Base-by-base conservation (phyloP, 345 rosid species). In the Gossypium raimondii region DNA sequence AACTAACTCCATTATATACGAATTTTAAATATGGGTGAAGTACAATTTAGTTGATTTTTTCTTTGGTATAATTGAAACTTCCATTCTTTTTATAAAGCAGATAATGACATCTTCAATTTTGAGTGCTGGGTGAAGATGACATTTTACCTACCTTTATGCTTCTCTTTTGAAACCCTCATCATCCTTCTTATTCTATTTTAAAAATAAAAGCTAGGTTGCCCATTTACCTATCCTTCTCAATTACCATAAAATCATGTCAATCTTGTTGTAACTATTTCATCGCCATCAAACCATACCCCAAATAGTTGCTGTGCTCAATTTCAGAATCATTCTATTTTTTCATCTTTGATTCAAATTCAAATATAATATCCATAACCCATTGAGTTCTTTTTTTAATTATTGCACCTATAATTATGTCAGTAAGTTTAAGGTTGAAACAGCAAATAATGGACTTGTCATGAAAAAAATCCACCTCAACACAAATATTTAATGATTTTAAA, bases 1-100 rank as follows among this genome's bases (percentile, higher is more conserved):
- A 82, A 78, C 81, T 76, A 78, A 78, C 80, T 72, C 72, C 58
- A 82, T 75, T 82, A 73, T 65, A 65, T 73, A 47, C 56, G 38
- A 2, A 16, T 56, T 52, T 70, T 59, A 44, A 59, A 68, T 24
- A 25, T 14, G 25, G 47, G 53, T 65, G 53, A 81, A 77, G 78
- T 72, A 73, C 84, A 52, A 47, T 73, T 60, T 59, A 16, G 70
- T 75, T 79, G 77, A 68, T 13, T 53, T 34, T 73, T 77, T 45
- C 57, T 10, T 38, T 68, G 24, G 9, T 44, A 25, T 61, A 73
- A 55, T 22, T 67, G 10, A 59, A 2, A 77, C 56, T 73, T 7
- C 53, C 4, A 7, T 22, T 50, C 56, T 17, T 53, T 45, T 11
- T 12, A 11, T 25, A 58, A 58, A 72, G 74, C 41, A 51, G 74